These are phyloP conservation scores for Pestalotiopsis sp. DNA, from an alignment of 2,329 filamentous ascomycete genomes.

Conservation along the genomic window DNA sequence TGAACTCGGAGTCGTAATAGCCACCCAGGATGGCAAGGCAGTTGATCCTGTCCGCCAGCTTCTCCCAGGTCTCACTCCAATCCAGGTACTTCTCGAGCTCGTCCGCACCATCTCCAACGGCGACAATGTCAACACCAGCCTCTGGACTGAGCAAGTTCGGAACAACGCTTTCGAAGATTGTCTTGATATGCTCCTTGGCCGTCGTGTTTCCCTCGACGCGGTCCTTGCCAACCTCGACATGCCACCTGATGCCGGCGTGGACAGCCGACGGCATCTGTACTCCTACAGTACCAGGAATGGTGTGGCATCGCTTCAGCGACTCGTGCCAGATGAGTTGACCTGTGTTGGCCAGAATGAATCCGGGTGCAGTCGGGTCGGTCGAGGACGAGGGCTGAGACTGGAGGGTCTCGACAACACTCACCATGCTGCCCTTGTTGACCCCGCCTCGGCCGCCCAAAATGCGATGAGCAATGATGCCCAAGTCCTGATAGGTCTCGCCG, in stretches of 20 bases:
- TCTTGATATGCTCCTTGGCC: conserved; percentile 62
- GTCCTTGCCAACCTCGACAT: conserved; percentile 53
- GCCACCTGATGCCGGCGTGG: conserved; percentile 54
- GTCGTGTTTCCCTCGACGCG: conserved; percentile 60
- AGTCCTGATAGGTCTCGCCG: conserved; percentile 70
- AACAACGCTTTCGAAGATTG: conserved; percentile 68
- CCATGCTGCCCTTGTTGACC: conserved; percentile 69
- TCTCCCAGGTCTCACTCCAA: conserved; percentile 50
- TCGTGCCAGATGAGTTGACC: conserved; percentile 80
- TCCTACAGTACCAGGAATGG: conserved; percentile 54
- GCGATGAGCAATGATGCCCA: conserved; percentile 75
- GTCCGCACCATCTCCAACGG: conserved; percentile 67
- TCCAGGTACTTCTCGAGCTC: conserved; percentile 61
- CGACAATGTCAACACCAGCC: conserved; percentile 70
- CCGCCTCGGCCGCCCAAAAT: conserved; percentile 64
- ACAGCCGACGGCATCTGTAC: conserved; percentile 66
- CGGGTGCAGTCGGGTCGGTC: conserved; percentile 43
- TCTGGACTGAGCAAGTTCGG: conserved; percentile 44
- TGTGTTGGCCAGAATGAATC: conserved; percentile 75
- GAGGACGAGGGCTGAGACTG: conserved; percentile 35
- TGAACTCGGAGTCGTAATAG: conserved; percentile 37
- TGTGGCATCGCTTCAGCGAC: conserved; percentile 61
- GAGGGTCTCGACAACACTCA: conserved; percentile 61
- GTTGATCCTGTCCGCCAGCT: conserved; percentile 44
- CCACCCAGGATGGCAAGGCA: conserved; percentile 54